Evolutionary conservation across 805 yeast genomes (phyloP).

Genomic region (Zygotorulaspora sp.): DNA sequence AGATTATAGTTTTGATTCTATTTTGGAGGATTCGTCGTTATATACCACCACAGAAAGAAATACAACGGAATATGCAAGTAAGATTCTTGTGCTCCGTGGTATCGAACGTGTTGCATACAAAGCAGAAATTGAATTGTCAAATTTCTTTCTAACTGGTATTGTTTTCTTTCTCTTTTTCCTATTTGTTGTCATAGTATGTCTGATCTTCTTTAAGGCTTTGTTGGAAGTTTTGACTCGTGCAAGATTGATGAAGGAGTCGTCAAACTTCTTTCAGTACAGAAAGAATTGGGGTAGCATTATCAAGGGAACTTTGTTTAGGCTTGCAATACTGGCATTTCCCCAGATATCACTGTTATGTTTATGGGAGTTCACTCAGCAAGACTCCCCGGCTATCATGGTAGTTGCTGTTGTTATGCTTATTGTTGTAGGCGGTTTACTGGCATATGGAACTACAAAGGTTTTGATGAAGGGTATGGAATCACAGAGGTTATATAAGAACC

Average conservation of each 20-base stretch:
- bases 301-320: slow-evolving; percentile 84
- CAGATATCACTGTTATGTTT: slow-evolving; percentile 75
- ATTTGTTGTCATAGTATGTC: slow-evolving; percentile 52
- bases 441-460: slow-evolving; percentile 73
- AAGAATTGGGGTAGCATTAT: slow-evolving; percentile 76
- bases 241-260: slow-evolving; percentile 49
- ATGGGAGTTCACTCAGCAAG: slow-evolving; percentile 84
- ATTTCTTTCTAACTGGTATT: slow-evolving; percentile 79
- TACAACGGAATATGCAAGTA: slow-evolving; percentile 49
- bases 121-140: slow-evolving; percentile 82
- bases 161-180: slow-evolving; percentile 77
- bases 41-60: slow-evolving; percentile 73
- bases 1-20: slow-evolving; percentile 45
- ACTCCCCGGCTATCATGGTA: slow-evolving; percentile 77
- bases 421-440: slow-evolving; percentile 53
- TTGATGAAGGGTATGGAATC: slow-evolving; percentile 71
- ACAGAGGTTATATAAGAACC: slow-evolving; percentile 68
- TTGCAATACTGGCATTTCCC: slow-evolving; percentile 80
- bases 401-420: slow-evolving; percentile 70
- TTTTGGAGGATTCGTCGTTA: slow-evolving; percentile 45
- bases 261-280: slow-evolving; percentile 72
- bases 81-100: slow-evolving; percentile 81
- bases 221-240: slow-evolving; percentile 60
- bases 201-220: slow-evolving; percentile 61
- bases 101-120: slow-evolving; percentile 84